phyloP scores from a whole-genome alignment of 495 filamentous ascomycete species.

The Tuber calosporum region DNA sequence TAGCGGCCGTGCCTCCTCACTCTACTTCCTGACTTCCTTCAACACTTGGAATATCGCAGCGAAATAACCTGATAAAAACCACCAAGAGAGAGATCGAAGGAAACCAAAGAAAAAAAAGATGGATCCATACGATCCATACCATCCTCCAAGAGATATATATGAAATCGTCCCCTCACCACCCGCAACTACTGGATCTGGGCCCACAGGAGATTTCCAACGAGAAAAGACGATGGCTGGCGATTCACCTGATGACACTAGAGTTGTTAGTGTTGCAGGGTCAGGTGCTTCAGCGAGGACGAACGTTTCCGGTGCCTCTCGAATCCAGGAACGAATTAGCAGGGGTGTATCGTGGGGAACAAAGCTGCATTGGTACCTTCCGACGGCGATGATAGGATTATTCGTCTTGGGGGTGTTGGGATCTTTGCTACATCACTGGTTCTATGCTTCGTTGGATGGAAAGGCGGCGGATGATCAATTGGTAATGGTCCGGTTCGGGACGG shows the following conservation, averaged over 20 bases:
- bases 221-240: background rate
- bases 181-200: background rate
- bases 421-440: slow-evolving; percentile 45
- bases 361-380: slow-evolving; percentile 44
- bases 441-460: slow-evolving; percentile 41
- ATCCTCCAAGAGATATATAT: background rate
- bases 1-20: background rate
- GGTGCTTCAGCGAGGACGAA: background rate
- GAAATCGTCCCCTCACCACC: background rate
- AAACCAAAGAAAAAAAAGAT: background rate
- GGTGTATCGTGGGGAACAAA: slow-evolving; percentile 39
- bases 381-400: slow-evolving; percentile 40
- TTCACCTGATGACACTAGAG: background rate
- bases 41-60: background rate
- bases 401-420: slow-evolving; percentile 42
- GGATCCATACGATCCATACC: background rate
- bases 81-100: background rate
- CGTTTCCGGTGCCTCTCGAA: background rate
- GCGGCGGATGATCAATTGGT: slow-evolving; percentile 41
- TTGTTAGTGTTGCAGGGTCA: background rate
- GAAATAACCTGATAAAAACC: background rate
- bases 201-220: background rate
- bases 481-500: slow-evolving; percentile 44
- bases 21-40: background rate
- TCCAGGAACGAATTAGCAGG: background rate